These are phyloP conservation scores for Exophiala sp. DNA, from an alignment of 2,329 filamentous ascomycete genomes.

Conservation along the genomic window DNA sequence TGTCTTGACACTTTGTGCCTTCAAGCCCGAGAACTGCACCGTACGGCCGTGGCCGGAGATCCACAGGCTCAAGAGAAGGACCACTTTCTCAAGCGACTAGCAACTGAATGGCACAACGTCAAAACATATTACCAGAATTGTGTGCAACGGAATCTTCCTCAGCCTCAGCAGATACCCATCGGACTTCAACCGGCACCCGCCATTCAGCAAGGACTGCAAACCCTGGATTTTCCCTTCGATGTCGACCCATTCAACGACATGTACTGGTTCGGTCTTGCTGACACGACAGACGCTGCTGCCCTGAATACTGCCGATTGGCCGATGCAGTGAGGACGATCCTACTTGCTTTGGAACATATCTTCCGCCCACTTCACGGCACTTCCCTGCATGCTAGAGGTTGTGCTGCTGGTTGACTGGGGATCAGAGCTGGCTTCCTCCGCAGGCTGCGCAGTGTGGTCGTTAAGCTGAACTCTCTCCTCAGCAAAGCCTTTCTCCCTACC, in stretches of 20 bases:
- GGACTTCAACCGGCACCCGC: background rate
- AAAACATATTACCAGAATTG: slow-evolving; percentile 17
- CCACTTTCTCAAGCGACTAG: slow-evolving; percentile 11
- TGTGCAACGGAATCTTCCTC: slow-evolving; percentile 4
- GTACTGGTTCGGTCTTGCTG: slow-evolving; percentile 14
- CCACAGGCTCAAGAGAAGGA: background rate
- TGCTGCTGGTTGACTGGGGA: too few species aligned
- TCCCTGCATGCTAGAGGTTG: too few species aligned
- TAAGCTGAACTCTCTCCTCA: slow-evolving; percentile 33
- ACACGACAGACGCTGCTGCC: background rate
- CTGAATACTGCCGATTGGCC: too few species aligned
- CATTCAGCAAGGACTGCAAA: background rate
- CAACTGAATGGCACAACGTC: slow-evolving; percentile 13
- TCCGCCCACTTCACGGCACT: too few species aligned
- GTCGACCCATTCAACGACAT: slow-evolving; percentile 15
- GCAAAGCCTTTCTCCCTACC: slow-evolving; percentile 39
- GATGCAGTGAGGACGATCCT: too few species aligned
- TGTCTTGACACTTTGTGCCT: slow-evolving; percentile 18
- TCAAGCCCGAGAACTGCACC: slow-evolving; percentile 8
- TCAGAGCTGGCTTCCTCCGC: too few species aligned
- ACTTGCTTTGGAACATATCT: too few species aligned
- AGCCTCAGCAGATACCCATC: background rate
- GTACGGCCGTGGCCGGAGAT: background rate
- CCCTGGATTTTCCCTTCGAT: slow-evolving; percentile 3
- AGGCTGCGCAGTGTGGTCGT: background rate